Percentiles rank a stretch among this genome's conserved stretches.
Evolutionary conservation across 192 early-diverging fungal species (phyloP).

Genomic region (Funneliformis mosseae): DNA sequence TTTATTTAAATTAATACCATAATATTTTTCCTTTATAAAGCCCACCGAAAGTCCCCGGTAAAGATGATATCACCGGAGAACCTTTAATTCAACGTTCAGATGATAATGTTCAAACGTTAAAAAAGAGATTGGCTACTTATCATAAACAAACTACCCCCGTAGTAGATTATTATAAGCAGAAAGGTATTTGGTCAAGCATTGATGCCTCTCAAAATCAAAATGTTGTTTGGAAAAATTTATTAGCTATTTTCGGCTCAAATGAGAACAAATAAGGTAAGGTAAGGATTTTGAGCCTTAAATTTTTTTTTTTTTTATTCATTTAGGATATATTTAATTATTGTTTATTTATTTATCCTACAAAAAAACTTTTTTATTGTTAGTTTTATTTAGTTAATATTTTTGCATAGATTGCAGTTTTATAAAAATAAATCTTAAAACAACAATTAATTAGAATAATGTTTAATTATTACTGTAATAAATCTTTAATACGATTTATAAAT

Average conservation of each 20-base stretch:
- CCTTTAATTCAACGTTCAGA: conserved; percentile 96
- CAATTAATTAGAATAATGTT: too few relatives aligned
- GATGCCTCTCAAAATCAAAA: conserved; percentile 91
- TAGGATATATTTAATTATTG: too few relatives aligned
- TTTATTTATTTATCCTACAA: too few relatives aligned
- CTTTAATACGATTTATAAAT: too few relatives aligned
- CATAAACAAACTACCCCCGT: conserved; percentile 83
- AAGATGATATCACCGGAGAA: conserved; percentile 97
- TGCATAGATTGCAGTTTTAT: too few relatives aligned
- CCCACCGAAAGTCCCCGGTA: conserved; percentile 89
- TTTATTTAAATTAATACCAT: background rate
- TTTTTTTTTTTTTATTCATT: too few relatives aligned
- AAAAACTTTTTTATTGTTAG: too few relatives aligned
- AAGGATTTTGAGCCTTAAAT: background rate
- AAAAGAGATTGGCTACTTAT: conserved; percentile 87
- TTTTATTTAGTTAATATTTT: too few relatives aligned
- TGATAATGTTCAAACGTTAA: conserved; percentile 93
- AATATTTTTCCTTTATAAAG: conserved; percentile 24
- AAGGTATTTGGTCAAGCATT: conserved; percentile 89
- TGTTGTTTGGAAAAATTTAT: conserved; percentile 86
- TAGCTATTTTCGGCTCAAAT: conserved; percentile 77
- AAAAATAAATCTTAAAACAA: too few relatives aligned
- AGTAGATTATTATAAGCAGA: conserved; percentile 89
- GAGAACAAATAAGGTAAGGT: background rate
- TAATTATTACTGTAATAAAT: too few relatives aligned